A percentile compares a stretch with the other conserved stretches of the same genome.
phyloP scores from a whole-genome alignment of 164 flowering plant genomes.

The Buxus sempervirens region DNA sequence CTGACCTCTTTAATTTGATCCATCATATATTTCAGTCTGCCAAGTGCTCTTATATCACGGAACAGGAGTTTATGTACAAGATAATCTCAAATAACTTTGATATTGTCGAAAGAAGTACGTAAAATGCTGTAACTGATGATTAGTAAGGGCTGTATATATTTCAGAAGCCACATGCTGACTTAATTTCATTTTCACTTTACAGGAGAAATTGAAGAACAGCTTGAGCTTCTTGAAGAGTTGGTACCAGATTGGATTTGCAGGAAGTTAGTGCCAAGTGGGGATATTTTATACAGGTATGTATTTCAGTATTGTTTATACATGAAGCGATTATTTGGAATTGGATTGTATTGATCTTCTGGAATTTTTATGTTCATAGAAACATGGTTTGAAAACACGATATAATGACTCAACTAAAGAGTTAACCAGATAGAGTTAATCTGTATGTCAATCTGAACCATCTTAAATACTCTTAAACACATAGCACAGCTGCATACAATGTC shows the following conservation, averaged over 20 bases:
- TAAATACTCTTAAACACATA: too few species aligned
- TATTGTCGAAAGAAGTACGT: constrained; percentile 47
- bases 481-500: too few species aligned
- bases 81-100: constrained; percentile 43
- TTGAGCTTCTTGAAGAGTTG: constrained; percentile 52
- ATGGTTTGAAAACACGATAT: too few species aligned
- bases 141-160: not conserved
- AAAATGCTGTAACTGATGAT: not conserved
- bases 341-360: not conserved
- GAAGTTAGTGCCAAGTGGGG: constrained; percentile 50
- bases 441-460: too few species aligned
- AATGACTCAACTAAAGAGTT: too few species aligned
- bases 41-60: constrained; percentile 44
- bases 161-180: not conserved
- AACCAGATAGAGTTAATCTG: too few species aligned
- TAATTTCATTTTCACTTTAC: constrained; percentile 7
- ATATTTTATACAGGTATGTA: constrained; percentile 47
- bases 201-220: constrained; percentile 60
- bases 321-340: too few species aligned
- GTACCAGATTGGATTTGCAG: constrained; percentile 67
- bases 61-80: constrained; percentile 73
- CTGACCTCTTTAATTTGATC: constrained; percentile 35
- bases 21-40: constrained; percentile 42
- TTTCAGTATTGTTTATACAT: not conserved
- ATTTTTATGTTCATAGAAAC: not conserved